Conservation (phyloP, 2,329 filamentous ascomycete species). For the Colletotrichum navitas region DNA sequence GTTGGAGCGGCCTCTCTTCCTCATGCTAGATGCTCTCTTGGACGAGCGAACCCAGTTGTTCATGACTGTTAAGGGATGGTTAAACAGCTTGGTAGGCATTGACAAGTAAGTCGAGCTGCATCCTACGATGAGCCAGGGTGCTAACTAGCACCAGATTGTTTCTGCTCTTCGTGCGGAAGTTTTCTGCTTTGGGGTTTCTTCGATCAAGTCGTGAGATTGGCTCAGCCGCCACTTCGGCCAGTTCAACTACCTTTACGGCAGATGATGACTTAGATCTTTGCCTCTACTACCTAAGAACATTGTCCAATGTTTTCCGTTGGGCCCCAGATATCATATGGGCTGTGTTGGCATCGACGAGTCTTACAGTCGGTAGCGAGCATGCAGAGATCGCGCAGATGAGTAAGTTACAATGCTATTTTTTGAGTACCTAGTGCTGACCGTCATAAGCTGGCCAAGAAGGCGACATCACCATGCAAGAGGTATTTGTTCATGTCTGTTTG, state of each 20-base stretch:
- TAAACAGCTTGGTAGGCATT: slow-evolving; percentile 74
- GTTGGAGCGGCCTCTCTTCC: slow-evolving; percentile 83
- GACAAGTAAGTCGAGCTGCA: slow-evolving; percentile 65
- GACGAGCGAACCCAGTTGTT: slow-evolving; percentile 81
- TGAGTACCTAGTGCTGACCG: slow-evolving; percentile 43
- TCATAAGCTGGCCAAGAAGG: slow-evolving; percentile 63
- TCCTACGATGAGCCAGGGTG: neutral
- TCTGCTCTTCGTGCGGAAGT: slow-evolving; percentile 69
- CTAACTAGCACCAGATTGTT: slow-evolving; percentile 63
- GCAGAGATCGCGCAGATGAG: slow-evolving; percentile 61
- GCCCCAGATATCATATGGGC: slow-evolving; percentile 78
- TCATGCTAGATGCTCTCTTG: slow-evolving; percentile 82
- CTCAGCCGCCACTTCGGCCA: slow-evolving; percentile 46
- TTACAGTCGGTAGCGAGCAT: slow-evolving; percentile 61
- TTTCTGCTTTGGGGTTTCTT: slow-evolving; percentile 68
- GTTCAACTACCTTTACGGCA: slow-evolving; percentile 56
- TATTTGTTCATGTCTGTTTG: slow-evolving; percentile 76
- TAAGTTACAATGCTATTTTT: slow-evolving; percentile 55
- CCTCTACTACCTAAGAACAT: slow-evolving; percentile 80
- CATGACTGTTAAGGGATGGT: slow-evolving; percentile 84
- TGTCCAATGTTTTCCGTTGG: slow-evolving; percentile 79
- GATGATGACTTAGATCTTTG: slow-evolving; percentile 81
- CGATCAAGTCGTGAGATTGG: slow-evolving; percentile 46
- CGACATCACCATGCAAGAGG: slow-evolving; percentile 74
- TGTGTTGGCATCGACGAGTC: slow-evolving; percentile 73